Evolutionary conservation across 1,284 basidiomycete species (phyloP), one percentile per base, ranked within the genome.

Genomic region (Trametes hirsuta): DNA sequence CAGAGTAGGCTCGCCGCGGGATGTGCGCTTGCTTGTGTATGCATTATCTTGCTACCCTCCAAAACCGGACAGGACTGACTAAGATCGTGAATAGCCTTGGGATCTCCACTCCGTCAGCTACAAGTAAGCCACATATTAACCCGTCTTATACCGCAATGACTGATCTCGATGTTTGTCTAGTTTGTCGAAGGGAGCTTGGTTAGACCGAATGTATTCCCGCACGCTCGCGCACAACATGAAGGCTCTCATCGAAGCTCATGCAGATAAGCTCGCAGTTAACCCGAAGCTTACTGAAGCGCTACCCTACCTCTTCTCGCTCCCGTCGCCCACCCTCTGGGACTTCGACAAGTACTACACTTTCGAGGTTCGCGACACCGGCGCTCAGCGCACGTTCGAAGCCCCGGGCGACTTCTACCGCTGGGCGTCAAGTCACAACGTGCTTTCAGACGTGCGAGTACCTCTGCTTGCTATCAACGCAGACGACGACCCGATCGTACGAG

Each of bases 401-500:
- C 89, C 91, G 1, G 76, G 84, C n/a, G 90, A 85, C 41, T 99
- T 98, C 76, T 98, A 98, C 74, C 73, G 76, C 57, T 90, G 88
- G 84, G 88, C 85, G 8, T 78, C 80, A 9, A 79, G 77, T 57
- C 77, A 85, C 72, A 72, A 82, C 48, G 76, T 83, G 30, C 75
- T 93, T 14, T 73, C 74, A 48, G 77, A 82, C 56, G 79, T 93
- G 59, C 78, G 76, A 41, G 81, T 92, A 37, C 90, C 90, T 21
- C 84, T 91, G 68, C 81, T 98, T 14, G 87, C 90, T 12, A 83
- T 98, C 67, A 96, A 94, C 71, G 86, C 96, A 1, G 84, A 85
- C 47, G 95, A 98, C 75, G 97, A 99, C 75, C 97, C 97, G 2
- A 86, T 98, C 34, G 88, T 88, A 62, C 82, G 76, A 51, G 81